phyloP scores from a whole-genome alignment of 768 basidiomycete species.

The Austroboletus eburneus region DNA sequence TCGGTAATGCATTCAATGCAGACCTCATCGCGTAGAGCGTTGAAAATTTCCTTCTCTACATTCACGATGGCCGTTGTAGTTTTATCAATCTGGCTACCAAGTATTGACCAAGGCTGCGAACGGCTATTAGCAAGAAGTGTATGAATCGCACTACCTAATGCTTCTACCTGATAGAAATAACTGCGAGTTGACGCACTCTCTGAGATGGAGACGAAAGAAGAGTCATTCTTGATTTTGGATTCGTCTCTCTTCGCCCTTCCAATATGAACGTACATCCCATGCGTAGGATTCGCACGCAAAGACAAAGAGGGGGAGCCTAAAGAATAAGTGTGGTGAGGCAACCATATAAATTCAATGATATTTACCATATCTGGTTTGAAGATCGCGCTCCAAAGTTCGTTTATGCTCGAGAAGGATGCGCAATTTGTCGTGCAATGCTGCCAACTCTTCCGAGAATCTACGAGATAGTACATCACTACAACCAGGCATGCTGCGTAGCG shows the following conservation, averaged over 20 bases:
- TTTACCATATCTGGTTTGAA: slow-evolving; percentile 56
- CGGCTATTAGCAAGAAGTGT: neutral
- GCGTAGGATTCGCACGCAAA: slow-evolving; percentile 60
- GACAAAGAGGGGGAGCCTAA: slow-evolving; percentile 70
- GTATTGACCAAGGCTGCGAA: slow-evolving; percentile 64
- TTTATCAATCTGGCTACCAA: slow-evolving; percentile 66
- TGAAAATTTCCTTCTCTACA: slow-evolving; percentile 74
- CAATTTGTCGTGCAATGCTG: slow-evolving; percentile 45
- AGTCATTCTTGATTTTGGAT: slow-evolving; percentile 40
- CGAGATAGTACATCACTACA: slow-evolving; percentile 18
- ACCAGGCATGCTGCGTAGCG: neutral
- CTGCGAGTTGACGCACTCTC: slow-evolving; percentile 63
- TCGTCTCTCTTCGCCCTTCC: slow-evolving; percentile 61
- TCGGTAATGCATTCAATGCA: neutral
- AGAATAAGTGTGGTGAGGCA: slow-evolving; percentile 9
- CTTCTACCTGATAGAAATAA: slow-evolving; percentile 60
- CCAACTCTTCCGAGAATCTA: slow-evolving; percentile 57
- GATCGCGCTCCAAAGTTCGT: slow-evolving; percentile 47
- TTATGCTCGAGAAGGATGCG: slow-evolving; percentile 41
- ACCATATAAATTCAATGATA: neutral
- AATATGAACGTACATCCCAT: slow-evolving; percentile 76
- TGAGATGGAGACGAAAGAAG: slow-evolving; percentile 54
- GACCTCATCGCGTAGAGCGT: slow-evolving; percentile 64
- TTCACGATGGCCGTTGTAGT: slow-evolving; percentile 46
- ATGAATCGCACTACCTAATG: neutral